phyloP scores from a whole-genome alignment of 495 filamentous ascomycete genomes.

The Pyrenula massariospora region DNA sequence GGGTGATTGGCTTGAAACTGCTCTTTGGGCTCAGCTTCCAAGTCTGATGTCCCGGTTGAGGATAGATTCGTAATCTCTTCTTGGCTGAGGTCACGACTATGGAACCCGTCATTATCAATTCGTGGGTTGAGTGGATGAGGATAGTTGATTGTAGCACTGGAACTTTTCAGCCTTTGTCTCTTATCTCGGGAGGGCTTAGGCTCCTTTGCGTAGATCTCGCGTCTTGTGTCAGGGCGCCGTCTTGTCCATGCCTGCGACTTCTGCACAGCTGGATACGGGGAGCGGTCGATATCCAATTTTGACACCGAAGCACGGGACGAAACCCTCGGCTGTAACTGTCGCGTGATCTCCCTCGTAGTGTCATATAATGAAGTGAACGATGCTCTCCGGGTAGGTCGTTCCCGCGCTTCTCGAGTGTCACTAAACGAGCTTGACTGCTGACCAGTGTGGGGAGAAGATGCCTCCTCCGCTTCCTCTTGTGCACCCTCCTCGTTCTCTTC shows the following conservation, averaged over 20 bases:
- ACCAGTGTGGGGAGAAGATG: slow-evolving; percentile 11
- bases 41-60: slow-evolving; percentile 1
- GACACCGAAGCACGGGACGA: slow-evolving; percentile 35
- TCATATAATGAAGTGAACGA: slow-evolving; percentile 48
- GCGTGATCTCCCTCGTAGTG: slow-evolving; percentile 35
- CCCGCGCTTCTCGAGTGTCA: slow-evolving; percentile 10
- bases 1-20: slow-evolving; percentile 18
- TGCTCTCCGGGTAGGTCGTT: slow-evolving; percentile 29
- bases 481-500: slow-evolving; percentile 36
- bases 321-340: slow-evolving; percentile 23
- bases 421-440: slow-evolving; percentile 8
- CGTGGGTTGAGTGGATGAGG: background rate
- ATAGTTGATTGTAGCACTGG: background rate
- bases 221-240: slow-evolving; percentile 25
- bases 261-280: slow-evolving; percentile 1
- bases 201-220: slow-evolving; percentile 27
- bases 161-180: slow-evolving; percentile 6
- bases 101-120: slow-evolving; percentile 2
- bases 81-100: slow-evolving; percentile 11
- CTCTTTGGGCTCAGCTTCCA: slow-evolving; percentile 15
- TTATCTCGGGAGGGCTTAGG: slow-evolving; percentile 25
- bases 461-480: slow-evolving; percentile 9
- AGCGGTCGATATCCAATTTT: slow-evolving; percentile 22
- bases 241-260: slow-evolving; percentile 31
- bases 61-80: slow-evolving; percentile 13